Conservation (phyloP, 805 yeast genomes). For the Lipomyces japonicus region DNA sequence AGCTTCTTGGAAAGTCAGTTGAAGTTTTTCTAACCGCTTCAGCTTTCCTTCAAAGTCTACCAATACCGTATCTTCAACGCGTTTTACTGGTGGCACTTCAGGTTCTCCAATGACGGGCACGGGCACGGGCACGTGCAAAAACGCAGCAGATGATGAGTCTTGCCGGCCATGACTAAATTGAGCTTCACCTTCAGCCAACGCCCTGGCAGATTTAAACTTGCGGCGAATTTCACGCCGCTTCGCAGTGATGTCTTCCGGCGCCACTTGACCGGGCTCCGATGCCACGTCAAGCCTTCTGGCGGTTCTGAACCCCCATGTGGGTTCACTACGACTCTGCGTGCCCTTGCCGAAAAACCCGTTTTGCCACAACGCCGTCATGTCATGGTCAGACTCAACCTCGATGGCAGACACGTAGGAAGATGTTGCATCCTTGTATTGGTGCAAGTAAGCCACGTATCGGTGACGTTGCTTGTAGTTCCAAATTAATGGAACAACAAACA, state of each 20-base stretch:
- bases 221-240: conserved; percentile 67
- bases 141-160: background rate
- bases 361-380: conserved; percentile 64
- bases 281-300: conserved; percentile 47
- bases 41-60: conserved; percentile 34
- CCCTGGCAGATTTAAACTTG: conserved; percentile 66
- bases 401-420: conserved; percentile 37
- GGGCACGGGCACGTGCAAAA: conserved; percentile 27
- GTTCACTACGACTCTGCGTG: conserved; percentile 80
- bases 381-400: conserved; percentile 36
- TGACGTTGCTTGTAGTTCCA: conserved; percentile 12
- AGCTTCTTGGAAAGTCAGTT: conserved; percentile 71
- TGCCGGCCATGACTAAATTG: conserved; percentile 23
- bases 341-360: conserved; percentile 96
- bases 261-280: conserved; percentile 42
- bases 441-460: conserved; percentile 28
- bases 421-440: conserved; percentile 9
- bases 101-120: conserved; percentile 35
- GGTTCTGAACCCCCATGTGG: conserved; percentile 79
- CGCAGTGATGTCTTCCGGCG: conserved; percentile 75
- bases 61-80: conserved; percentile 41
- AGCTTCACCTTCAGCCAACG: conserved; percentile 50
- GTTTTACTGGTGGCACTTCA: conserved; percentile 28
- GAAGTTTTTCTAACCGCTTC: conserved; percentile 45
- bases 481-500: conserved; percentile 4